These are phyloP conservation scores for Colletotrichum liriopes DNA, from an alignment of 2,329 filamentous ascomycete species.

Conservation along the genomic window DNA sequence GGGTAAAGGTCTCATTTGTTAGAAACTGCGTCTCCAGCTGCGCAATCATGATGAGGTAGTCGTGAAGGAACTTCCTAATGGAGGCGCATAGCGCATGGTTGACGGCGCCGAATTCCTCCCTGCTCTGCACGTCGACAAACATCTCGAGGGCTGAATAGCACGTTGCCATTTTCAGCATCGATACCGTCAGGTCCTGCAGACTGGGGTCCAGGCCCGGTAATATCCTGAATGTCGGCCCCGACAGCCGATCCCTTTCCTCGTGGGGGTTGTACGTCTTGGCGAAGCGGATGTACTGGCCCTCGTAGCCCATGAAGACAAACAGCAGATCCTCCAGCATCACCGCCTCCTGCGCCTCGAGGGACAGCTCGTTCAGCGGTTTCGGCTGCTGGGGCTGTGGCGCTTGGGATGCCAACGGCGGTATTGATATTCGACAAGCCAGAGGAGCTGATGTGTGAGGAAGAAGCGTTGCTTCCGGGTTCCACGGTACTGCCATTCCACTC, in stretches of 20 bases:
- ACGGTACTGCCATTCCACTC: conserved; percentile 62
- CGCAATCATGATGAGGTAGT: conserved; percentile 93
- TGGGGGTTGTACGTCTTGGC: conserved; percentile 85
- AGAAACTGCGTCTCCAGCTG: conserved; percentile 95
- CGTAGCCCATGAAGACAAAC: conserved; percentile 98
- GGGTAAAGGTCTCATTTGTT: conserved; percentile 88
- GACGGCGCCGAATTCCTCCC: conserved; percentile 93
- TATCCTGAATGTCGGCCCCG: conserved; percentile 86
- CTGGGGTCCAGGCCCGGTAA: conserved; percentile 90
- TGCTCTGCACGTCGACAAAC: conserved; percentile 94
- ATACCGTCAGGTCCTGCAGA: conserved; percentile 86
- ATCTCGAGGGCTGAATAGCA: conserved; percentile 93
- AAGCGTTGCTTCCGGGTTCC: conserved; percentile 86
- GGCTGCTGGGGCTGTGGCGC: conserved; percentile 81
- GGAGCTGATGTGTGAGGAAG: conserved; percentile 79
- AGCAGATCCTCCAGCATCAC: conserved; percentile 91
- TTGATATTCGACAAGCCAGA: conserved; percentile 75
- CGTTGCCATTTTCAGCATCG: conserved; percentile 94
- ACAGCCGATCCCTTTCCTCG: conserved; percentile 88
- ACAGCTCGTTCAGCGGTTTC: conserved; percentile 77
- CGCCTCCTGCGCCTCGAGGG: conserved; percentile 86
- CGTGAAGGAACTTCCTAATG: conserved; percentile 90
- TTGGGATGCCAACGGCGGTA: conserved; percentile 80
- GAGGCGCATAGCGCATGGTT: conserved; percentile 98
- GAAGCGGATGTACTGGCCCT: conserved; percentile 97